Evolutionary conservation across 192 early-diverging fungal species (phyloP), one percentile per base, ranked within the genome.

Genomic region (Funneliformis geosporum): DNA sequence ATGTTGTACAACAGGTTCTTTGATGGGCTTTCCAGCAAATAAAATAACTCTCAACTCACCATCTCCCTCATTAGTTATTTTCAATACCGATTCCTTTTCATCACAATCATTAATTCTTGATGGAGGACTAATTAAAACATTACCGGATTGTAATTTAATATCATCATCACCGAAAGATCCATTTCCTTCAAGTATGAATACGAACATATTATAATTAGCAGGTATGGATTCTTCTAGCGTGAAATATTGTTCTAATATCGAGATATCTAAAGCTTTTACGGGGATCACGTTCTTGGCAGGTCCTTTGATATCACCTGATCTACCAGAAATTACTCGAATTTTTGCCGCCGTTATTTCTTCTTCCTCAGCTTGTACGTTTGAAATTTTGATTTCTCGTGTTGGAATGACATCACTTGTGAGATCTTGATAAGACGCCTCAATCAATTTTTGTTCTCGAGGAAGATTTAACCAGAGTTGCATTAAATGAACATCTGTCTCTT

Each of bases 401-500:
- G 84, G 82, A 42, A 87, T 83, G 42, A 83, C 75, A 23, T 55
- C 39, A 72, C 76, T 82, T 21, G 83, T 68, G 21, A 87, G 40
- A 16, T 83, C 81, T 39, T 87, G 84, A 70, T 84, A 87, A 21
- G 80, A 80, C 1, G 91, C 89, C 16, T 87, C 78, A 44, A 87
- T 81, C 87, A 91, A 89, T 81, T 92, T 92, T 78, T 84, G 64
- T 60, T 76, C 68, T 40, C 79, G 78, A n/a, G 91, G 91, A 4
- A 93, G 83, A 81, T 93, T 93, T 62, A 93, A 83, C 92, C 92
- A 93, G 33, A 93, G 86, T 76, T 93, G 92, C 1, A 92, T 76
- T 18, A 82, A 83, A 62, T 84, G 80, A 38, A 81, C 81, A 6
- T 81, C 76, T 18, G 86, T 88, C 23, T 80, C 75, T 28, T 84